These are phyloP conservation scores for Colletotrichum liaoningense DNA, from an alignment of 2,329 filamentous ascomycete species.

Conservation along the genomic window DNA sequence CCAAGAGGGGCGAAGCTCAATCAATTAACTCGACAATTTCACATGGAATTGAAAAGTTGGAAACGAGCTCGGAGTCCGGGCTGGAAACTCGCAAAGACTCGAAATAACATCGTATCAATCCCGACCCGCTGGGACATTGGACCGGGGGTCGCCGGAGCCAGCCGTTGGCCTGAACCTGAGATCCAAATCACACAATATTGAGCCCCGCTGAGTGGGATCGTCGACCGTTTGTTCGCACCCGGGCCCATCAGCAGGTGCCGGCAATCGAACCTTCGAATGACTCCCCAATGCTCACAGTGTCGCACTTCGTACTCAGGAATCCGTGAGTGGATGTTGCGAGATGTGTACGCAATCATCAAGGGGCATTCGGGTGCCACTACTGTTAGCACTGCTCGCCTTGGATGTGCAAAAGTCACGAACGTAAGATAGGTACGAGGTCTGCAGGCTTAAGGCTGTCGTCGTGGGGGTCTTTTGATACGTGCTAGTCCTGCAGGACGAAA, in stretches of 20 bases:
- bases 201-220: conserved; percentile 2
- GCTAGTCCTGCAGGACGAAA: conserved; percentile 19
- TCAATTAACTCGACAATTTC: background rate
- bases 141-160: background rate
- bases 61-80: background rate
- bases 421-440: background rate
- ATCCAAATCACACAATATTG: background rate
- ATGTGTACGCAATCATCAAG: background rate
- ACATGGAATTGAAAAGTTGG: background rate
- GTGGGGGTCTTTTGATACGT: conserved; percentile 14
- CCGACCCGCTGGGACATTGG: background rate
- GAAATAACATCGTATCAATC: conserved; percentile 23
- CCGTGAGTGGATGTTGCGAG: background rate
- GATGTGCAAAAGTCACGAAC: background rate
- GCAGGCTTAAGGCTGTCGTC: background rate
- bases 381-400: background rate
- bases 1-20: background rate
- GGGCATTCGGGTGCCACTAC: background rate
- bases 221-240: conserved; percentile 6
- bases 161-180: conserved; percentile 15
- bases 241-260: conserved; percentile 15
- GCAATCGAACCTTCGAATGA: conserved; percentile 2
- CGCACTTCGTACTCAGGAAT: too few species aligned
- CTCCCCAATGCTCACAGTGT: too few species aligned
- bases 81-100: background rate